Conservation (phyloP, 2,329 filamentous ascomycete genomes). For the Colletotrichum tamarilloi region DNA sequence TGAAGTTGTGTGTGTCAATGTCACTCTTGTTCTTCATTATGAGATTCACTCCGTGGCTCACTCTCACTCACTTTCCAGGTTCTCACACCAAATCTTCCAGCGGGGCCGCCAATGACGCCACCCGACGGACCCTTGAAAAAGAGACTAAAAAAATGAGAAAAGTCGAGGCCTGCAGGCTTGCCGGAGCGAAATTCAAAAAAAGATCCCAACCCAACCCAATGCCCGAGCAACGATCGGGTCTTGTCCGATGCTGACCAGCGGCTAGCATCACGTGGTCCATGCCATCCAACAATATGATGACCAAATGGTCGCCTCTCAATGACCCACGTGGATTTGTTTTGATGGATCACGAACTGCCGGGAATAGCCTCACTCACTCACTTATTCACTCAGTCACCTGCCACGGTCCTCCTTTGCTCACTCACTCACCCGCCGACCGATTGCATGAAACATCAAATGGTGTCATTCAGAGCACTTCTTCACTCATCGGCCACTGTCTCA, state of each 20-base stretch:
- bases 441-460: not conserved
- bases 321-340: not conserved
- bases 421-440: not conserved
- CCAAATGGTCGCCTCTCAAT: not conserved
- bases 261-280: not conserved
- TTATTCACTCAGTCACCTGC: not conserved
- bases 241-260: not conserved
- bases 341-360: not conserved
- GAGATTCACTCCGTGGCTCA: not conserved
- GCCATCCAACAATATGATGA: not conserved
- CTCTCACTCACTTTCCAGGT: not conserved
- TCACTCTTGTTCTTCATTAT: not conserved
- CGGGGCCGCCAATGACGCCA: not conserved
- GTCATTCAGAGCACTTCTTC: not conserved
- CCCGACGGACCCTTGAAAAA: not conserved
- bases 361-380: not conserved
- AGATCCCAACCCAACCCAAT: not conserved
- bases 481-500: not conserved
- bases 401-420: too few species aligned
- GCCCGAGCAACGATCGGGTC: not conserved
- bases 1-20: not conserved
- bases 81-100: not conserved
- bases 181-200: not conserved
- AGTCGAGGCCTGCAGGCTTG: not conserved
- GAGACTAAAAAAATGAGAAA: not conserved